A percentile compares a stretch with the other conserved stretches of the same genome.
Conservation (phyloP, 2,329 filamentous ascomycete genomes). For the Cercospora zeina region DNA sequence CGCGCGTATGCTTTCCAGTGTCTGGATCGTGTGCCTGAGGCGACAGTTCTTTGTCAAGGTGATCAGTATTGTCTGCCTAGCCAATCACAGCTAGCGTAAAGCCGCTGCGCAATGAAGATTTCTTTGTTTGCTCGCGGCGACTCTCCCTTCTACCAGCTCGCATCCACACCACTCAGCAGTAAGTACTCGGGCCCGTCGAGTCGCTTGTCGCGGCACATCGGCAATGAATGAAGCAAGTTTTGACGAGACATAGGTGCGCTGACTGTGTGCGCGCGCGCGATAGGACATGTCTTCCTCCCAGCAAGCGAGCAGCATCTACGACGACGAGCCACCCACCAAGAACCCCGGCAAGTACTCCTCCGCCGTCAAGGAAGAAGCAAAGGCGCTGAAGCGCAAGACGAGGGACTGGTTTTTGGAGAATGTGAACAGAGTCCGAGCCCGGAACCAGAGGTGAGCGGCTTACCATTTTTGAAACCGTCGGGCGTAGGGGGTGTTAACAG, state of each 20-base stretch:
- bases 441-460: neutral
- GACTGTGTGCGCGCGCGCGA: neutral
- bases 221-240: neutral
- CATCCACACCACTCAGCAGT: neutral
- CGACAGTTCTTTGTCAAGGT: neutral
- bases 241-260: neutral
- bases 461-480: neutral
- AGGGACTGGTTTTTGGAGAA: neutral
- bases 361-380: neutral
- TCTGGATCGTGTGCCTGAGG: neutral
- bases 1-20: neutral
- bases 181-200: neutral
- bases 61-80: neutral
- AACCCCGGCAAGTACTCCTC: neutral
- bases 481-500: neutral
- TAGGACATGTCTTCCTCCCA: neutral
- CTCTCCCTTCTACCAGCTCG: neutral
- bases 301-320: neutral
- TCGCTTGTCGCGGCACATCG: neutral
- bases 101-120: neutral
- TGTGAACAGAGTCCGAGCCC: neutral
- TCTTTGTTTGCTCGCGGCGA: neutral
- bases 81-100: neutral
- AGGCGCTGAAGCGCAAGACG: neutral
- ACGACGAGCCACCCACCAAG: neutral